Evolutionary conservation across 2,329 filamentous ascomycete species (phyloP), one percentile per base, ranked within the genome.

Genomic region (Xylariales sp.): DNA sequence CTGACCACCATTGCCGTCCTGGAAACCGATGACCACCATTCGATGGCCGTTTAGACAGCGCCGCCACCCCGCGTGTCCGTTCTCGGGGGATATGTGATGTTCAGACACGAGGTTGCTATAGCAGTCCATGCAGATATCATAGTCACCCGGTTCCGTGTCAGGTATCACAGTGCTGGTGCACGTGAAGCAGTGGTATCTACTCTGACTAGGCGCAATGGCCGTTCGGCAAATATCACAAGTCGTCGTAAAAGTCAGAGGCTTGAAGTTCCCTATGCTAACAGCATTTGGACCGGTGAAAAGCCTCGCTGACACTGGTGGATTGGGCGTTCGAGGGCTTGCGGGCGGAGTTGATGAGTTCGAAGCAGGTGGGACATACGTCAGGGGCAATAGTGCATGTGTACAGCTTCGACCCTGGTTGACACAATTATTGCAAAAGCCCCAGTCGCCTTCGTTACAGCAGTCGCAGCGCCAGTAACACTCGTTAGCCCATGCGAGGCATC

Each of bases 381-480:
- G 69, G 0, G 90, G 88, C 1, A 95, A 69, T 1, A 97, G 71
- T 5, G 85, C 74, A 56, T 97, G 91, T 0, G 82, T 86, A 63
- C 91, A 97, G 45, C 82, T 85, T 45, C 75, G 74, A 12, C 88
- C 89, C 59, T 84, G 81, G 45, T 91, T 90, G 21, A 95, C 88
- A 51, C 91, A 97, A 46, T 74, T 68, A 53, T 90, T 88, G 64
- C 91, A 97, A 59, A 88, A 96, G 0, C 91, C 91, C 90, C 90
- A 97, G 56, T 94, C 90, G 4, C 88, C 91, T 47, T 93, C 82
- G 53, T 95, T 95, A 65, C 91, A 97, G 19, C 74, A 61, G 45
- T 85, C 80, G 60, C 91, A 97, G 47, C 86, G 82, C 91, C 90
- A 97, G 63, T 87, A 95, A 62, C 88, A 93, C 38, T 84, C 77